Evolutionary conservation across 371 early-diverging fungal species (phyloP), one percentile per base, ranked within the genome.

Genomic region (Zopfochytrium polystomum): DNA sequence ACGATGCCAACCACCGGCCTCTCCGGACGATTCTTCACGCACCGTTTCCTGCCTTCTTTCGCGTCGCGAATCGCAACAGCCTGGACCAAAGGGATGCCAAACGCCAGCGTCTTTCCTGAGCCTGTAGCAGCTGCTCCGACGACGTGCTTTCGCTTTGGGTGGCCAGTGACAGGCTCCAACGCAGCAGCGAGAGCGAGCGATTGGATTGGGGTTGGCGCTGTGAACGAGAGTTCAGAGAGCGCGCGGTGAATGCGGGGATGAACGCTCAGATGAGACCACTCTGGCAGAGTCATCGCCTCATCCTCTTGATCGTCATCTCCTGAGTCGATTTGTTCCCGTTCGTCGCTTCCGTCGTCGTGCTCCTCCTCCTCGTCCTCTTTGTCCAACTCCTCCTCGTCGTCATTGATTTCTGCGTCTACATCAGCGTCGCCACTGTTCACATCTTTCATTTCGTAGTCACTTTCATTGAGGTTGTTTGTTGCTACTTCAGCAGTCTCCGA

Each of bases 51-150:
- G 7, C 60, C 60, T 25, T 59, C 60, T 27, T 30, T 46, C 11
- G 52, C 52, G 13, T 63, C 58, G 22, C 58, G 33, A 22, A 33
- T 20, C 5, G 73, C 76, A n/a, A 78, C 46, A 20, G 30, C 66
- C 47, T 78, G 80, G 6, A 81, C 42, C 9, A 81, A 65, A 4
- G 87, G 87, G 11, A 85, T 62, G 3, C 83, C 77, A 68, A 81
- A 87, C 0, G 84, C 80, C 47, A 83, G 70, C 3, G 87, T 87
- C 60, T 87, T 97, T 63, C 97, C 97, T 35, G 89, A 78, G 46
- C 87, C 89, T 1, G 99, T 99, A 64, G 95, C 93, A 1, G 99
- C 99, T 23, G 95, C 92, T 53, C 99, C 99, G 42, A 99, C 86
- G 55, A 99, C 84, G 70, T 98, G 95, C 34, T 90, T 25, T 3